phyloP scores from a whole-genome alignment of 768 basidiomycete species.

The Rhizopogon rudus region DNA sequence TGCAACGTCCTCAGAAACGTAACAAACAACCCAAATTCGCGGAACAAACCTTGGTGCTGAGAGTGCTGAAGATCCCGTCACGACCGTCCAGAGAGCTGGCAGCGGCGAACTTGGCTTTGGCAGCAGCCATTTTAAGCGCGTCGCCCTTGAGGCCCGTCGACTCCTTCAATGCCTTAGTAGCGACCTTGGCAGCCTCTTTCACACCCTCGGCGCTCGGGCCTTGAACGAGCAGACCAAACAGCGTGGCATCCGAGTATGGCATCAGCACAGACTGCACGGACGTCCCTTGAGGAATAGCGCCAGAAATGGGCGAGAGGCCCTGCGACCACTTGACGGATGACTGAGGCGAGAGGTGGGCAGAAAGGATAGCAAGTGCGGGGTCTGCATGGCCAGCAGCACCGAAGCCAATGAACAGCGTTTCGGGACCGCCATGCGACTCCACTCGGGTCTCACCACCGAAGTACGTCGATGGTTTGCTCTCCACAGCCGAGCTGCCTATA shows the following conservation, averaged over 20 bases:
- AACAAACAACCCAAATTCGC: background rate
- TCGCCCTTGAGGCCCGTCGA: slow-evolving; percentile 50
- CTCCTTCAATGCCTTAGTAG: slow-evolving; percentile 59
- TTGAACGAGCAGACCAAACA: slow-evolving; percentile 81
- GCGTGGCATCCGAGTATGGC: slow-evolving; percentile 87
- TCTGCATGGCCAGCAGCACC: slow-evolving; percentile 64
- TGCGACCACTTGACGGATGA: slow-evolving; percentile 86
- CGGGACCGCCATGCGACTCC: slow-evolving; percentile 51
- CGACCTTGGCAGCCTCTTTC: slow-evolving; percentile 62
- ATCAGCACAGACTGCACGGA: slow-evolving; percentile 72
- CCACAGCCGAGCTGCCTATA: slow-evolving; percentile 28
- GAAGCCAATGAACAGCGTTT: slow-evolving; percentile 86
- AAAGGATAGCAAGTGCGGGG: slow-evolving; percentile 73
- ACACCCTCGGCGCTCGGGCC: slow-evolving; percentile 59
- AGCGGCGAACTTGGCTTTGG: slow-evolving; percentile 84
- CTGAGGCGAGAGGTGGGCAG: slow-evolving; percentile 73
- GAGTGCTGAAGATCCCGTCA: slow-evolving; percentile 54
- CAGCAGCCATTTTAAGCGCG: slow-evolving; percentile 73
- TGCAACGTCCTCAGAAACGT: slow-evolving; percentile 19
- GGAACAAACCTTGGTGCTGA: slow-evolving; percentile 60
- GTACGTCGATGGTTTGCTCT: slow-evolving; percentile 37
- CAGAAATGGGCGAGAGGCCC: slow-evolving; percentile 64
- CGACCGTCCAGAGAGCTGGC: slow-evolving; percentile 67
- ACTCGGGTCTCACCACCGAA: slow-evolving; percentile 87
- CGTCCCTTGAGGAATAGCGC: slow-evolving; percentile 51